Conservation (phyloP, 495 filamentous ascomycete genomes). For the Penicillium pulvis region DNA sequence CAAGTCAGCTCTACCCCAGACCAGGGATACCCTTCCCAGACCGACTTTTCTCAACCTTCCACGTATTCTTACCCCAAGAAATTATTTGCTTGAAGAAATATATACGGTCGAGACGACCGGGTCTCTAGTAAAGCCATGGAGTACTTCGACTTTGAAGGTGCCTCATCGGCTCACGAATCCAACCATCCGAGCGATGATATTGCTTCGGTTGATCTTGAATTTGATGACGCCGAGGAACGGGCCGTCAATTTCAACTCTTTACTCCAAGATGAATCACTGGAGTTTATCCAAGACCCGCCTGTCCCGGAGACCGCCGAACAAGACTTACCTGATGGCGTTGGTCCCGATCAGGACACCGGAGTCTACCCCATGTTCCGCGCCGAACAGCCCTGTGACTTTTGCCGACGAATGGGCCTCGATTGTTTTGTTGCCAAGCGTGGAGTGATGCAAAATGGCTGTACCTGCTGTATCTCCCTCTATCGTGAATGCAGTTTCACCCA, state of each 20-base stretch:
- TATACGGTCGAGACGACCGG: not conserved
- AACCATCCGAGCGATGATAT: conserved; percentile 43
- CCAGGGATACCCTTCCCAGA: conserved; percentile 31
- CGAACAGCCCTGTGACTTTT: conserved; percentile 69
- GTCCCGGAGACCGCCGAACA: conserved; percentile 32
- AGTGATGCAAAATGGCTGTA: conserved; percentile 67
- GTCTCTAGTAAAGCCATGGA: conserved; percentile 39
- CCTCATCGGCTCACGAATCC: conserved; percentile 42
- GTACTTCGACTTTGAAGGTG: conserved; percentile 58
- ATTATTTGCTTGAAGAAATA: not conserved
- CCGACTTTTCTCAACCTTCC: conserved; percentile 25
- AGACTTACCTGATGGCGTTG: conserved; percentile 26
- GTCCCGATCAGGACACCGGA: conserved; percentile 38
- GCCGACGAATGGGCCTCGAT: conserved; percentile 64
- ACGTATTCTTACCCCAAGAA: conserved; percentile 3
- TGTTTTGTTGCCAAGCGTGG: conserved; percentile 75
- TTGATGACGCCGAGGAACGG: conserved; percentile 41
- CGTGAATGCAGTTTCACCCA: conserved; percentile 72
- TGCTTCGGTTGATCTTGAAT: conserved; percentile 41
- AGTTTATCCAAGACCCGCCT: conserved; percentile 34
- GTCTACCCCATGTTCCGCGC: conserved; percentile 51
- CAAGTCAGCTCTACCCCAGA: conserved; percentile 37
- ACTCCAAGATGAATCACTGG: conserved; percentile 42
- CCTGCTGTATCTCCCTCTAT: conserved; percentile 75
- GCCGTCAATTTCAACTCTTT: conserved; percentile 38